These are phyloP conservation scores for Naematelia encephala DNA, from an alignment of 768 basidiomycete genomes.

Conservation along the genomic window DNA sequence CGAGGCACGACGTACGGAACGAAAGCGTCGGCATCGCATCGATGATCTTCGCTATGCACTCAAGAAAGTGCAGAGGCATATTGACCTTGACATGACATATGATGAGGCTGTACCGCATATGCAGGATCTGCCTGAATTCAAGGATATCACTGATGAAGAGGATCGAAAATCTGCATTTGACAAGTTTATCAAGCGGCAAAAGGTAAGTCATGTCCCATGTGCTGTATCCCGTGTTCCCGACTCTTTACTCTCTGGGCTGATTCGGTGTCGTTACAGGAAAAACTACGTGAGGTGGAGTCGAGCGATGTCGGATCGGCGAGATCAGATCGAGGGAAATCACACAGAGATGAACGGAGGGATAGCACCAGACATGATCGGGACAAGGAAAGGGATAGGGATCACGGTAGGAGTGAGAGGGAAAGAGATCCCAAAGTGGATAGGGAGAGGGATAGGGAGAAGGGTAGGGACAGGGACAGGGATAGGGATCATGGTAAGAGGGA, in stretches of 20 bases:
- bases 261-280: conserved; percentile 58
- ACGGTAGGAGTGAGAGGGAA: conserved; percentile 8
- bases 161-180: conserved; percentile 76
- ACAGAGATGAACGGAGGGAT: conserved; percentile 10
- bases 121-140: conserved; percentile 77
- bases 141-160: conserved; percentile 77
- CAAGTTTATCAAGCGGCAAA: conserved; percentile 86
- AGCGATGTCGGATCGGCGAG: conserved; percentile 23
- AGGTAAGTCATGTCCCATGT: conserved; percentile 56
- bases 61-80: conserved; percentile 76
- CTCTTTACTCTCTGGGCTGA: background rate
- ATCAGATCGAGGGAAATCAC: conserved; percentile 15
- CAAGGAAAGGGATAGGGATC: conserved; percentile 2
- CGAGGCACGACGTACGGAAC: conserved; percentile 71
- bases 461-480: conserved; percentile 35
- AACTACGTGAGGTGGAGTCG: conserved; percentile 57
- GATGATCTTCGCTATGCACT: conserved; percentile 95
- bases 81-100: conserved; percentile 71
- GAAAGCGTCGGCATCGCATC: conserved; percentile 78
- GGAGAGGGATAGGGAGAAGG: conserved; percentile 16
- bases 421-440: background rate
- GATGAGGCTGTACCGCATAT: conserved; percentile 79
- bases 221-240: background rate
- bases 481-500: conserved; percentile 45
- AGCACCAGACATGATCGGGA: conserved; percentile 9